Evolutionary conservation across 1,139 yeast species (phyloP).

Genomic region (Geotrichum histeridarum): DNA sequence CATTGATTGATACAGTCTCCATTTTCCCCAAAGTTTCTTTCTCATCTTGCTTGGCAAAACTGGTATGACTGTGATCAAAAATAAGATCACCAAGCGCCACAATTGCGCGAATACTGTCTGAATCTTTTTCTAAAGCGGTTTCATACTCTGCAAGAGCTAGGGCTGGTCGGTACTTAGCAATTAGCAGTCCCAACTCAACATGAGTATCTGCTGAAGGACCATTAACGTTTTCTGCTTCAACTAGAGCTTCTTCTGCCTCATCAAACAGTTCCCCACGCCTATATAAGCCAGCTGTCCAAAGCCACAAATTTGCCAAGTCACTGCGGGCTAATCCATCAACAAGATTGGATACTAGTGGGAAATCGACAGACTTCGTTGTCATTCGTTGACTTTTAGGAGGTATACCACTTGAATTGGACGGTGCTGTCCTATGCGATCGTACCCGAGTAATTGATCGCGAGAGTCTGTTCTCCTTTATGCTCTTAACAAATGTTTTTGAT

Average conservation of each 20-base stretch:
- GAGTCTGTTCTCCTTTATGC: background rate
- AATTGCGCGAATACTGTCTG: constrained; percentile 51
- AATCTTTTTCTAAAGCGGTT: constrained; percentile 53
- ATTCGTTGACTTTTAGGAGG: background rate
- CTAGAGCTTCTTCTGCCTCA: constrained; percentile 69
- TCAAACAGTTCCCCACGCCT: constrained; percentile 49
- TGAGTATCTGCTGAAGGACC: constrained; percentile 51
- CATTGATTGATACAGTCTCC: background rate
- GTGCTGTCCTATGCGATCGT: background rate
- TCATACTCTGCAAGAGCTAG: constrained; percentile 64
- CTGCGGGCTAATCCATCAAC: background rate
- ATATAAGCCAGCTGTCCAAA: constrained; percentile 67
- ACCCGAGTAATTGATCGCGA: background rate
- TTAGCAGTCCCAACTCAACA: constrained; percentile 52
- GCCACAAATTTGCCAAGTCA: constrained; percentile 61
- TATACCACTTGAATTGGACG: background rate
- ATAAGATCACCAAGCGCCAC: constrained; percentile 61
- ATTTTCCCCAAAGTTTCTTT: background rate
- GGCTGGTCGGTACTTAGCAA: constrained; percentile 35
- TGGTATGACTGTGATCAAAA: constrained; percentile 36
- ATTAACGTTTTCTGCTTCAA: constrained; percentile 58
- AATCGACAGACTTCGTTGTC: background rate
- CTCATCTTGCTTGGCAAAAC: background rate
- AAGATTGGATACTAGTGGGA: background rate
- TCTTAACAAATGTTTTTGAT: background rate